Evolutionary conservation across 2,329 filamentous ascomycete species (phyloP).

Genomic region (Cryphonectria nitschkei): DNA sequence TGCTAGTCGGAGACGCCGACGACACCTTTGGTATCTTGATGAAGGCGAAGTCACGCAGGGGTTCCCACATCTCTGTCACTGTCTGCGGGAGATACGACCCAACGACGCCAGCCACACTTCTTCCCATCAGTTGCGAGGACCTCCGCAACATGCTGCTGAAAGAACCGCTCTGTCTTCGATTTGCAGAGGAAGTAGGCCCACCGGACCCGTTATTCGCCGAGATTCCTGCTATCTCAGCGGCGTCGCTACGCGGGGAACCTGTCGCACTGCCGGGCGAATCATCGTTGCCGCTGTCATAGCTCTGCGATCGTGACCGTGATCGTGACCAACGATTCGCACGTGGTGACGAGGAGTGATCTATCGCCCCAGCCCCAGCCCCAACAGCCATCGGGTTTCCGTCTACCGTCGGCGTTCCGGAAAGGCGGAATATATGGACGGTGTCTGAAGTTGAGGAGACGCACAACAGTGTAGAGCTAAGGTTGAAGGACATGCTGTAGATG

Average conservation of each 20-base stretch:
- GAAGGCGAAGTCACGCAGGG: constrained; percentile 91
- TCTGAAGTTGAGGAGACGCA: constrained; percentile 96
- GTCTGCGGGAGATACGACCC: constrained; percentile 91
- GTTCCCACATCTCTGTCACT: constrained; percentile 98
- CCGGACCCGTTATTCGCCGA: constrained; percentile 33
- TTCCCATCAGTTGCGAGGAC: constrained; percentile 91
- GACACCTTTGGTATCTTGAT: constrained; percentile 80
- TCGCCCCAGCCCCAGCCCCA: not conserved
- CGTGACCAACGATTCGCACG: constrained; percentile 57
- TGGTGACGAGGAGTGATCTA: constrained; percentile 42
- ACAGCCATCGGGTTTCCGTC: constrained; percentile 42
- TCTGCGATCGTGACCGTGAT: constrained; percentile 53
- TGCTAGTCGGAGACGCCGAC: constrained; percentile 37
- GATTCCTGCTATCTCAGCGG: constrained; percentile 42
- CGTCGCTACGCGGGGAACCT: constrained; percentile 53
- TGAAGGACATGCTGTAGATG: constrained; percentile 99
- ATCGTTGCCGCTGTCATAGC: constrained; percentile 59
- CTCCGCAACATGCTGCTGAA: constrained; percentile 90
- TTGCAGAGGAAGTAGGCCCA: constrained; percentile 36
- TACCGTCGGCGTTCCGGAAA: constrained; percentile 54
- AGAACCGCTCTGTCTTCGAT: constrained; percentile 68
- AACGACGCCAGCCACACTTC: constrained; percentile 83
- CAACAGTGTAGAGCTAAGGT: constrained; percentile 87
- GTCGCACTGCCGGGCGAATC: constrained; percentile 53
- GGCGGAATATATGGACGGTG: constrained; percentile 93